Conservation (phyloP, 2,329 filamentous ascomycete genomes). For the Arthroderma sp. region DNA sequence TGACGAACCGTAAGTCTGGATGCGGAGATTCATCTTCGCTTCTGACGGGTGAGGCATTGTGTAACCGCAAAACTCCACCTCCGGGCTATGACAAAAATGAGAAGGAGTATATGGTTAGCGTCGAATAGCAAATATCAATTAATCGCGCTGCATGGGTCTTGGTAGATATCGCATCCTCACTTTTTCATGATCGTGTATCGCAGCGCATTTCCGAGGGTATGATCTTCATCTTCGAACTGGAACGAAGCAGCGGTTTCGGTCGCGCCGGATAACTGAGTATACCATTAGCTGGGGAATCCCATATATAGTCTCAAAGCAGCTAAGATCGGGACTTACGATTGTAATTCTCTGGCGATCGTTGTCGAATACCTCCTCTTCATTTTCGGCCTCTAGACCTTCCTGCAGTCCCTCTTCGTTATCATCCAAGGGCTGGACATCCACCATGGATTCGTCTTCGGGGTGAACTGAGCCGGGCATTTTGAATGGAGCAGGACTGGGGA, state of each 20-base stretch:
- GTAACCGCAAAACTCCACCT: conserved; percentile 97
- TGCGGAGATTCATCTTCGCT: conserved; percentile 89
- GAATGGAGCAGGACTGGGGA: background rate
- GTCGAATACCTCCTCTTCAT: conserved; percentile 38
- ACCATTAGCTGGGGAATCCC: conserved; percentile 1
- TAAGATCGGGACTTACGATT: conserved; percentile 36
- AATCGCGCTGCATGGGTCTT: no score
- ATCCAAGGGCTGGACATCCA: conserved; percentile 19
- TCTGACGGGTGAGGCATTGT: conserved; percentile 95
- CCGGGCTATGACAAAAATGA: conserved; percentile 49
- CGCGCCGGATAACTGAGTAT: conserved; percentile 61
- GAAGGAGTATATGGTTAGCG: no score
- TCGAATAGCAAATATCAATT: no score
- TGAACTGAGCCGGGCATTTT: conserved; percentile 28
- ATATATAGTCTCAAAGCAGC: background rate
- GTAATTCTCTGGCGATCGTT: conserved; percentile 43
- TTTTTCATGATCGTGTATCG: conserved; percentile 98
- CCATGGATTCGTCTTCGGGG: conserved; percentile 30
- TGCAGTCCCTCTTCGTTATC: conserved; percentile 21
- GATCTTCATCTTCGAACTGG: conserved; percentile 84
- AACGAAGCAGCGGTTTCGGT: conserved; percentile 83
- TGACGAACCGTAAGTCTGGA: conserved; percentile 81
- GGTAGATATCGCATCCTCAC: conserved; percentile 39
- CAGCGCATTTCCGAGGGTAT: conserved; percentile 88
- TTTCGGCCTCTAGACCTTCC: conserved; percentile 36